A percentile compares a stretch with the other conserved stretches of the same genome.
Evolutionary conservation across 2,329 filamentous ascomycete genomes (phyloP).

Genomic region (Claviceps purpurea): DNA sequence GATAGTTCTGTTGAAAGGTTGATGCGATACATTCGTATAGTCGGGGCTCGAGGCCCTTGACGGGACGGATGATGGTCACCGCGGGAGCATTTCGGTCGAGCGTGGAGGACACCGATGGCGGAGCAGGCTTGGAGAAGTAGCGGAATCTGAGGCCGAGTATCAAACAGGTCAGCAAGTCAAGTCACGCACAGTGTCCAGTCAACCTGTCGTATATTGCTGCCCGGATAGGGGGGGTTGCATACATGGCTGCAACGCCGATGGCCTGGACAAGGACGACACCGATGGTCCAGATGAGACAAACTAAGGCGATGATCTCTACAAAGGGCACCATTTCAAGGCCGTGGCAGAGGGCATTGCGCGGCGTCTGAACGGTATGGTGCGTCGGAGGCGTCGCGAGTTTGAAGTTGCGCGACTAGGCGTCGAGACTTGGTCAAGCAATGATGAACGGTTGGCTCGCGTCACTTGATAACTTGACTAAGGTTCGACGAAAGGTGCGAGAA

Average conservation of each 20-base stretch:
- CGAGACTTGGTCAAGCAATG: too few species aligned
- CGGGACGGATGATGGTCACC: conserved; percentile 81
- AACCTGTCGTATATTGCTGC: not conserved
- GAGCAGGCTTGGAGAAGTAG: conserved; percentile 36
- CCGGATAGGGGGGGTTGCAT: conserved; percentile 5
- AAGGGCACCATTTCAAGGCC: conserved; percentile 15
- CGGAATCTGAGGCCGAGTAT: conserved; percentile 29
- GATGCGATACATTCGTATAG: conserved; percentile 88
- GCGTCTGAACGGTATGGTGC: not conserved
- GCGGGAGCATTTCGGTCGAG: conserved; percentile 50
- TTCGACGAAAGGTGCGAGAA: too few species aligned
- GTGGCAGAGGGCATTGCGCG: conserved; percentile 5
- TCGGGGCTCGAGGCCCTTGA: conserved; percentile 81
- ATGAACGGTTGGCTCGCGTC: too few species aligned
- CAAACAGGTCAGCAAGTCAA: not conserved
- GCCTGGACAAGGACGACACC: conserved; percentile 39
- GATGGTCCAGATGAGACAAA: conserved; percentile 39
- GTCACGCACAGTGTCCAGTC: too few species aligned
- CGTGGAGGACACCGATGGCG: conserved; percentile 35
- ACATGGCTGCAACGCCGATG: conserved; percentile 46
- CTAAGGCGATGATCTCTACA: conserved; percentile 28
- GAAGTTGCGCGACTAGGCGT: too few species aligned
- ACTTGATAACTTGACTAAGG: too few species aligned
- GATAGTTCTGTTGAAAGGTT: conserved; percentile 73
- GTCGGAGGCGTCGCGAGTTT: not conserved